Percentiles rank a stretch among this genome's conserved stretches.
Evolutionary conservation across 2,329 filamentous ascomycete species (phyloP).

Genomic region (Lasiodiplodia gonubiensis): DNA sequence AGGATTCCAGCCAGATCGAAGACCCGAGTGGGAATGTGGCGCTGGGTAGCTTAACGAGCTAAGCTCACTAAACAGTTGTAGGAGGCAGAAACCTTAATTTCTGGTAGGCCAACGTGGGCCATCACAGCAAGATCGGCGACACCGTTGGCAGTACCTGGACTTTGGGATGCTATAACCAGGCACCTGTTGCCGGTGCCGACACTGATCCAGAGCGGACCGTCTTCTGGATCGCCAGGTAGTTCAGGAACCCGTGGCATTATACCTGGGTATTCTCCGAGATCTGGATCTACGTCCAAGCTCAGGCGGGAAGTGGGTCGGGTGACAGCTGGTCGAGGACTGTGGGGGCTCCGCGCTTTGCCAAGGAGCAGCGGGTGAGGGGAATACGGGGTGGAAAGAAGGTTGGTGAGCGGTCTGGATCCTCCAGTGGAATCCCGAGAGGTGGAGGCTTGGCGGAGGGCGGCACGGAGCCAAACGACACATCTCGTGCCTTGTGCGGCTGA

Average conservation of each 20-base stretch:
- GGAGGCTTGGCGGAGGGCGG: constrained; percentile 13
- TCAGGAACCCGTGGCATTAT: neutral
- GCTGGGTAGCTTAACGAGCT: neutral
- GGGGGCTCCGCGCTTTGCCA: neutral
- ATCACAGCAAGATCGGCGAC: neutral
- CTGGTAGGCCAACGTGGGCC: neutral
- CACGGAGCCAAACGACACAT: neutral
- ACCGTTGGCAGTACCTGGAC: neutral
- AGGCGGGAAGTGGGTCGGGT: neutral
- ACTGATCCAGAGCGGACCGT: neutral
- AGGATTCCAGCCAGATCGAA: neutral
- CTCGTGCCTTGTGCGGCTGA: constrained; percentile 19
- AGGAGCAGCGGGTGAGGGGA: neutral
- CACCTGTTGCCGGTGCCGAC: too few relatives aligned
- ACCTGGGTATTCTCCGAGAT: neutral
- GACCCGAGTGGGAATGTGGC: neutral
- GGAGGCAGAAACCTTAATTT: neutral
- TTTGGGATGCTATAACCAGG: neutral
- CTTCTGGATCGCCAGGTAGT: neutral
- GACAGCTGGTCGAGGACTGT: too few relatives aligned
- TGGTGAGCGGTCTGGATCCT: neutral
- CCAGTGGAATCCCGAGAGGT: neutral
- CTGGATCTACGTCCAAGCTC: neutral
- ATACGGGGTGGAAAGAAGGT: neutral
- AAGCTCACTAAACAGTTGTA: neutral